Base-by-base conservation (phyloP, 192 early-diverging fungal genomes). In the Funneliformis geosporum region DNA sequence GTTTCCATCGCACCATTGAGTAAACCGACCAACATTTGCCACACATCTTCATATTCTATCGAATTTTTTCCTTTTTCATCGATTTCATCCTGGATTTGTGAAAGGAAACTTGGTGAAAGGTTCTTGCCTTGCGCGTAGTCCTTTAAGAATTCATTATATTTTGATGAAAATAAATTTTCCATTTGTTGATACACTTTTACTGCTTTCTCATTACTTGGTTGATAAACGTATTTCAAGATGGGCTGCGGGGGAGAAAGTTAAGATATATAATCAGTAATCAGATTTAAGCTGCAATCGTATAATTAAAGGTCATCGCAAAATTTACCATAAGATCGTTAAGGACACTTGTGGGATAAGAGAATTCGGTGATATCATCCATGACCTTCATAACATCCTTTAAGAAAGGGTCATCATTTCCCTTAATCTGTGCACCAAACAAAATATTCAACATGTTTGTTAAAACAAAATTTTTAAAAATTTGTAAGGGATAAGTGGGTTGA, bases 1-100 rank as follows among this genome's bases (percentile, higher is more conserved):
- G 77, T 79, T 25, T 79, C 27, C 25, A 67, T 33, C n/a, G 65
- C 65, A 9, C 65, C 65, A 27, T 39, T 39, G 0, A 67, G 8
- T 27, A 67, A 67, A 39, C 16, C 9, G 8, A 18, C 27, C 27
- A 67, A 39, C 11, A 67, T 27, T 67, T 33, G 5, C 65, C 65
- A 67, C 1, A 28, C 8, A 33, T 67, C 65, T 5, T 67, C 27
- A 39, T 16, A 67, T 33, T 27, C 65, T 5, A 55, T 18, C 5
- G 50, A 14, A 55, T 55, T 55, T 21, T n/a, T 21, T 55, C 21
- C 50, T 18, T n/a, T 21, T 55, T 55, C 50, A 4, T 50, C 0
- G 16, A 55, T 18, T 18, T 14, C 16, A 1, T 55, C 50, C 7
- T 55, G 50, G 7, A 55, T 55, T 21, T 55, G 50, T 55, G 7